Conservation (phyloP, 257 asterid genomes). For the Forsythia suspensa region DNA sequence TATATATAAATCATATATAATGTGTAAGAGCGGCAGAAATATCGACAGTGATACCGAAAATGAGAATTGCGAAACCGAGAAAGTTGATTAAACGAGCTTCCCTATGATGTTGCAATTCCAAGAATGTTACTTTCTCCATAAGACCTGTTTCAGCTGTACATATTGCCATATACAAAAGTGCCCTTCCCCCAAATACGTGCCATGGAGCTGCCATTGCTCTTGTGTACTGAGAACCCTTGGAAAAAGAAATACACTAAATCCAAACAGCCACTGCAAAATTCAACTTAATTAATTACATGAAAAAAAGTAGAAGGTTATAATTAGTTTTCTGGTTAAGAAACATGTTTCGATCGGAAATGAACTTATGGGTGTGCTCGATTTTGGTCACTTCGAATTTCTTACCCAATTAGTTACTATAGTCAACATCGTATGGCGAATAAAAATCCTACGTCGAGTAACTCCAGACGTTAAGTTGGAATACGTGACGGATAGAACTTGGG, state of each 20-base stretch:
- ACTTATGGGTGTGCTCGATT: too few relatives aligned
- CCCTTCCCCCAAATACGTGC: constrained; percentile 62
- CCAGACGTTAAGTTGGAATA: too few relatives aligned
- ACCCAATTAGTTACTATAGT: too few relatives aligned
- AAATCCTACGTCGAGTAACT: too few relatives aligned
- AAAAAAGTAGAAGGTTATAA: too few relatives aligned
- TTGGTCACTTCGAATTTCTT: too few relatives aligned
- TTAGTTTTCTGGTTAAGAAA: too few relatives aligned
- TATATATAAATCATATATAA: constrained; percentile 7
- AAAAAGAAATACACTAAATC: constrained; percentile 41
- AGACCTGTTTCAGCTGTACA: constrained; percentile 69
- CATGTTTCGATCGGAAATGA: too few relatives aligned
- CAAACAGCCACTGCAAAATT: constrained; percentile 58
- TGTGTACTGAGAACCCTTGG: constrained; percentile 36
- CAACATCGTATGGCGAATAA: too few relatives aligned
- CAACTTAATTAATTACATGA: neutral
- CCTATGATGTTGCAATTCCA: constrained; percentile 30
- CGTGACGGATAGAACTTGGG: too few relatives aligned
- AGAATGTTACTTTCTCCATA: constrained; percentile 54
- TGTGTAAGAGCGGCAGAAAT: constrained; percentile 63
- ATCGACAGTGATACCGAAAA: constrained; percentile 68
- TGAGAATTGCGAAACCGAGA: constrained; percentile 59
- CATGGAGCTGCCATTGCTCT: constrained; percentile 42
- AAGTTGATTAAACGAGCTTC: constrained; percentile 56
- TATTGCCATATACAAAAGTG: constrained; percentile 64